phyloP scores from a whole-genome alignment of 495 filamentous ascomycete genomes.

The Penicillium salamii region DNA sequence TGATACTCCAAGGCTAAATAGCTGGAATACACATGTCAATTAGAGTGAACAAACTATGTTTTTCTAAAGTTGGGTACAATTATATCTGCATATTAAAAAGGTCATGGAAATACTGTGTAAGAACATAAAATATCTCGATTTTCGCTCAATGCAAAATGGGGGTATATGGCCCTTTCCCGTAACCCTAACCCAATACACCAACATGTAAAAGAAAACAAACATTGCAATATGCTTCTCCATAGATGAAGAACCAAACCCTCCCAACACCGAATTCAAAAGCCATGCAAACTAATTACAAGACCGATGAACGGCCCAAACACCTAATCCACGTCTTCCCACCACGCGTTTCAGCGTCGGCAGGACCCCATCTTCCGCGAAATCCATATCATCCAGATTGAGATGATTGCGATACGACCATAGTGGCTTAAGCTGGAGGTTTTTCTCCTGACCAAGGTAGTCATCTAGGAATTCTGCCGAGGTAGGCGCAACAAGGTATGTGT shows the following conservation, averaged over 20 bases:
- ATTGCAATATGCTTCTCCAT: background rate
- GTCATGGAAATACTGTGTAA: background rate
- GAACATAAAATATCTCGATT: background rate
- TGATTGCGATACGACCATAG: conserved; percentile 73
- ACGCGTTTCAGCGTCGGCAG: conserved; percentile 70
- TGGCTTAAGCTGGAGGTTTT: conserved; percentile 48
- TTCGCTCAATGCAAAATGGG: background rate
- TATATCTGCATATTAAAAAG: too few species aligned
- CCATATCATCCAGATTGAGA: conserved; percentile 88
- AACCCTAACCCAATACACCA: background rate
- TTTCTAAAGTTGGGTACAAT: too few species aligned
- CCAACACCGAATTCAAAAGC: background rate
- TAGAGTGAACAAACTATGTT: too few species aligned
- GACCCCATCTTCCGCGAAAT: conserved; percentile 82
- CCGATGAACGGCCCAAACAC: conserved; percentile 65
- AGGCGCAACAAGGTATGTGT: conserved; percentile 69
- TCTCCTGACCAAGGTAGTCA: conserved; percentile 24
- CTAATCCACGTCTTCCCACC: conserved; percentile 75
- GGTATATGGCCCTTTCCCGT: background rate
- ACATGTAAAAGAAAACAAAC: background rate
- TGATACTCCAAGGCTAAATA: too few species aligned
- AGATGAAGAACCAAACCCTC: background rate
- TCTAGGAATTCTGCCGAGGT: conserved; percentile 70
- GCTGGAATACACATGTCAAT: too few species aligned
- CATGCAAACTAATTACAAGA: conserved; percentile 13